A percentile compares a stretch with the other conserved stretches of the same genome.
These are phyloP conservation scores for Podospora pseudocomata DNA, from an alignment of 495 filamentous ascomycete genomes.

Conservation along the genomic window DNA sequence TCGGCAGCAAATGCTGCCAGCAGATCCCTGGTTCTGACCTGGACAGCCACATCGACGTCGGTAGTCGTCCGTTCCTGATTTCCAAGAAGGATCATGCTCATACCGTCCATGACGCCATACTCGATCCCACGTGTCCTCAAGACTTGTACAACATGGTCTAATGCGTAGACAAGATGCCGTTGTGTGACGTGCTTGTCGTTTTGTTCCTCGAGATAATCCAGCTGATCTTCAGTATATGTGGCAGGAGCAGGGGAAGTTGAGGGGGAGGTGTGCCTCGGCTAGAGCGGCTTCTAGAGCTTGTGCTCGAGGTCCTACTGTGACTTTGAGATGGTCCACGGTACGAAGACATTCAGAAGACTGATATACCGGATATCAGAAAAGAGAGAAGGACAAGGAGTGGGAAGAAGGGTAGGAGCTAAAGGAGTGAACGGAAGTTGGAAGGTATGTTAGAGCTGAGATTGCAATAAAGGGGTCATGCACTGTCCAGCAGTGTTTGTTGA, in stretches of 20 bases:
- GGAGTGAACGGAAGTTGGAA: no score
- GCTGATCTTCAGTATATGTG: neutral
- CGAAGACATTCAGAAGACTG: no score
- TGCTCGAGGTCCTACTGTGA: no score
- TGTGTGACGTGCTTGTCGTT: neutral
- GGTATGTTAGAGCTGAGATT: no score
- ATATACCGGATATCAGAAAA: no score
- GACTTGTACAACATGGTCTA: neutral
- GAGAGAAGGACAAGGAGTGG: no score
- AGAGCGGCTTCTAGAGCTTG: no score
- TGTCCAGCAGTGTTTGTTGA: no score
- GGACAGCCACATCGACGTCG: neutral
- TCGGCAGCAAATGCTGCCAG: neutral
- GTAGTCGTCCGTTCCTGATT: neutral
- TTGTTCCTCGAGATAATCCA: neutral
- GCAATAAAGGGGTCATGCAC: no score
- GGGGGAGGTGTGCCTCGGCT: neutral
- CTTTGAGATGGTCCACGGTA: no score
- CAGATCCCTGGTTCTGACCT: neutral
- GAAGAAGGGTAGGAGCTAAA: no score
- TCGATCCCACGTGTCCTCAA: neutral
- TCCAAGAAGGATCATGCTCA: conserved; percentile 3
- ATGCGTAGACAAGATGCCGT: neutral
- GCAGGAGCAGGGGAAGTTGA: neutral
- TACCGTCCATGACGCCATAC: neutral